Conservation (phyloP, 2,329 filamentous ascomycete species). For the Diaporthe citri region DNA sequence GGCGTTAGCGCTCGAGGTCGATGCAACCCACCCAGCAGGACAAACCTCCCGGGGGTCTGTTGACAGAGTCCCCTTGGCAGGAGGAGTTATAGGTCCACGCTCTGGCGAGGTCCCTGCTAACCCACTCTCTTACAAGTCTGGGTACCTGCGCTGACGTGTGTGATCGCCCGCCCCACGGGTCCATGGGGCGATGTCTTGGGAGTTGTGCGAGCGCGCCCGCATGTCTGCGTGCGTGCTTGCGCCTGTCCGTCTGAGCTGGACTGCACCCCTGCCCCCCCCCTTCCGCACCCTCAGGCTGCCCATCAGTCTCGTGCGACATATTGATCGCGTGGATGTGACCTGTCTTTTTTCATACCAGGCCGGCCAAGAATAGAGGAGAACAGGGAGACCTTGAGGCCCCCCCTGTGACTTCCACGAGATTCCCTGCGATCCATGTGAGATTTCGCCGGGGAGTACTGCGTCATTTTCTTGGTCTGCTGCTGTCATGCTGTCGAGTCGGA, state of each 20-base stretch:
- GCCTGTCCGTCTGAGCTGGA: constrained; percentile 23
- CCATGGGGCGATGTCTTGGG: constrained; percentile 1
- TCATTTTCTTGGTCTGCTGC: neutral
- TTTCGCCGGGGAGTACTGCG: constrained; percentile 5
- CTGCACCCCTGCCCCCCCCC: neutral
- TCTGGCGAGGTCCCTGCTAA: constrained; percentile 21
- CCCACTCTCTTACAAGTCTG: constrained; percentile 20
- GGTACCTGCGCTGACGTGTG: constrained; percentile 32
- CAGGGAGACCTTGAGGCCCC: neutral
- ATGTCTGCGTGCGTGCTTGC: constrained; percentile 19
- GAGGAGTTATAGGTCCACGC: constrained; percentile 22
- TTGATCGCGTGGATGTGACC: constrained; percentile 26
- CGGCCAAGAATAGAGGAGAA: neutral
- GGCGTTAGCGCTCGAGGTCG: constrained; percentile 1
- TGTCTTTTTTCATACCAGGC: neutral
- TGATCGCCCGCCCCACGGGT: constrained; percentile 25
- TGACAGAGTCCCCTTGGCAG: neutral
- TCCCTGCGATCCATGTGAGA: constrained; percentile 11
- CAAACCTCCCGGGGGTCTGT: constrained; percentile 6
- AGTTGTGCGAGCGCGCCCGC: constrained; percentile 12
- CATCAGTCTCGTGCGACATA: constrained; percentile 14
- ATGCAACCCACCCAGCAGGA: constrained; percentile 26
- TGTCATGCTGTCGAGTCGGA: constrained; percentile 16
- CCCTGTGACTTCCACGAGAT: neutral
- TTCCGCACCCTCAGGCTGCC: neutral